phyloP scores from a whole-genome alignment of 2,329 filamentous ascomycete species.

The Fusarium sp. region DNA sequence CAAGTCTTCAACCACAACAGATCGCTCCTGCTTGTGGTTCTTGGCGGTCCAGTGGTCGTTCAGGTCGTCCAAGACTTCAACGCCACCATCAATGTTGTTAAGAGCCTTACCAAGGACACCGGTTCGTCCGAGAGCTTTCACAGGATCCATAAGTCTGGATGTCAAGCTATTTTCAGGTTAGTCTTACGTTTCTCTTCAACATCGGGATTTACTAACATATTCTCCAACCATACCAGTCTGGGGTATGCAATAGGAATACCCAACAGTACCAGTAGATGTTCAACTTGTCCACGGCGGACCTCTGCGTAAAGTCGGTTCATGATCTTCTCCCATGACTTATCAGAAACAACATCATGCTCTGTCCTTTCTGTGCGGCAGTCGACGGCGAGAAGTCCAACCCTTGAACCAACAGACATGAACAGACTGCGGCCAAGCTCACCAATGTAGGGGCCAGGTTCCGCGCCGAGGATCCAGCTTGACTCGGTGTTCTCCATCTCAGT shows the following conservation, averaged over 20 bases:
- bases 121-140: constrained; percentile 87
- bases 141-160: constrained; percentile 85
- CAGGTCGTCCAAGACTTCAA: constrained; percentile 90
- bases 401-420: constrained; percentile 85
- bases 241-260: constrained; percentile 89
- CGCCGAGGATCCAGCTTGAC: constrained; percentile 90
- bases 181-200: constrained; percentile 23
- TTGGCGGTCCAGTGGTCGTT: constrained; percentile 99
- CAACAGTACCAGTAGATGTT: constrained; percentile 89
- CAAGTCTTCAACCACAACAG: constrained; percentile 87
- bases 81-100: constrained; percentile 91
- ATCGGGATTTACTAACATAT: constrained; percentile 66
- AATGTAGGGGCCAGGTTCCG: constrained; percentile 88
- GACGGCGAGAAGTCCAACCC: constrained; percentile 84
- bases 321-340: constrained; percentile 86
- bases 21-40: constrained; percentile 91
- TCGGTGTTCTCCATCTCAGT: constrained; percentile 86
- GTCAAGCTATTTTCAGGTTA: constrained; percentile 72
- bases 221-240: constrained; percentile 78
- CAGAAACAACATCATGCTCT: constrained; percentile 81
- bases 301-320: constrained; percentile 89
- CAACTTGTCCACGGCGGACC: constrained; percentile 84
- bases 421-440: constrained; percentile 85
- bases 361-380: constrained; percentile 94
- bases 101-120: constrained; percentile 84